Evolutionary conservation across 1,284 basidiomycete genomes (phyloP), one percentile per base, ranked within the genome.

Genomic region (Cystobasidium slooffiae): DNA sequence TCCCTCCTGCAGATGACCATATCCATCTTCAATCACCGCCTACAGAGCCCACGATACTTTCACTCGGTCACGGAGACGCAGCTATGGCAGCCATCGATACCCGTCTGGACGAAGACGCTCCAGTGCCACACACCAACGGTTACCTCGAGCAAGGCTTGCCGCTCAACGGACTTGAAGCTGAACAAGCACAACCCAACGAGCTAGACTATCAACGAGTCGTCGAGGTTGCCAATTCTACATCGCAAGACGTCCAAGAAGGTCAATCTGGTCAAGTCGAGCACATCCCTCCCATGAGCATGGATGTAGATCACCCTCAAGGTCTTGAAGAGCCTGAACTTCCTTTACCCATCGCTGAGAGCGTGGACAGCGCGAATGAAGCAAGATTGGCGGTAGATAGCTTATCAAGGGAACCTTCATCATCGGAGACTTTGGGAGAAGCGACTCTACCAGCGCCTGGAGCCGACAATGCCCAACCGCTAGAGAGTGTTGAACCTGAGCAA

Each of bases 61-160:
- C 39, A n/a, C 39, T 66, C 31, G 69, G 22, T 18, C 62, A 58
- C 51, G 70, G 70, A 39, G 70, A 73, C 31, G 70, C 70, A 53
- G 70, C 70, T 4, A 73, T 73, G 70, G 70, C 70, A 24, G 70
- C 70, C 16, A 61, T 73, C n/a, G 70, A 73, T 37, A 51, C 63
- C 31, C 49, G 70, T 22, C 53, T 73, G n/a, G 70, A 73, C 53
- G 63, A 52, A 12, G 63, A 56, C 46, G 41, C 37, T 41, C 49
- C 56, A 12, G 44, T 73, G 37, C 62, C 70, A 22, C 70, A 73
- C 39, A 73, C 70, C 16, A 73, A 73, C n/a, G 70, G 70, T 0
- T 73, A 66, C 20, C 53, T 56, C 22, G 52, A 73, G 8, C 43
- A 65, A 6, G 43, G 43, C 37, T 12, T 41, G 8, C 6, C 55